Base-by-base conservation (phyloP, 73 alveolate genomes). In the Paramecium primaurelia region DNA sequence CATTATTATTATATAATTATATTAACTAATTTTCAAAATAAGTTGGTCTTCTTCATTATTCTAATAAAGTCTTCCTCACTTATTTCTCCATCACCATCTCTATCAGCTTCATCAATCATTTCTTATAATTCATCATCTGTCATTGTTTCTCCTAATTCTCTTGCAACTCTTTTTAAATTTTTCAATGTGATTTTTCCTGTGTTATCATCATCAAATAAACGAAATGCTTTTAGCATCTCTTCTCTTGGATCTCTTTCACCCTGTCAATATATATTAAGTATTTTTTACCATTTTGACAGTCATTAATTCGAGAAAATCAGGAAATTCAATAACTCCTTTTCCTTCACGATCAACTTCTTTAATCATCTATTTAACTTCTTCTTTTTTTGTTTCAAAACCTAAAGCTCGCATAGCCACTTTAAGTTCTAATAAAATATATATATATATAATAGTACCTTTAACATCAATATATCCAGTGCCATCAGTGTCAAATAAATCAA, bases 361-460 rank as follows among this genome's bases (percentile, higher is more conserved):
- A 92, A 97, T 96, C 96, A 96, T 96, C 71, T 95, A 89, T 71
- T 95, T 95, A 83, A 97, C 96, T 87, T 97, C 99, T 93, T 98
- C 99, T 95, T 98, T 98, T 95, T 97, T 98, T 32, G 99, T 99
- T 92, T 98, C 99, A 92, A 98, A 98, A 25, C 99, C 99, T 42
- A 98, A 96, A 25, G 99, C 99, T 22, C 99, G 85, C 99, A 98
- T 98, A 49, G 99, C 99, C 20, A 98, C 99, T 84, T 97, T 98
- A 25, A 98, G 97, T 94, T 95, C 99, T 54, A 54, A 54, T 77
- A 32, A 88, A 92, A 73, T 38, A 87, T 80, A 40, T 25, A 86
- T 86, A 69, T 16, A 49, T 6, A 75, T 14, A n/a, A 22, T 38
- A 12, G 1, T 80, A 80, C 91, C 91, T 94, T 98, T 97, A 47